Evolutionary conservation across 129 eudicot species (phyloP), one percentile per base, ranked within the genome.

Genomic region (Escallonia herrerae): DNA sequence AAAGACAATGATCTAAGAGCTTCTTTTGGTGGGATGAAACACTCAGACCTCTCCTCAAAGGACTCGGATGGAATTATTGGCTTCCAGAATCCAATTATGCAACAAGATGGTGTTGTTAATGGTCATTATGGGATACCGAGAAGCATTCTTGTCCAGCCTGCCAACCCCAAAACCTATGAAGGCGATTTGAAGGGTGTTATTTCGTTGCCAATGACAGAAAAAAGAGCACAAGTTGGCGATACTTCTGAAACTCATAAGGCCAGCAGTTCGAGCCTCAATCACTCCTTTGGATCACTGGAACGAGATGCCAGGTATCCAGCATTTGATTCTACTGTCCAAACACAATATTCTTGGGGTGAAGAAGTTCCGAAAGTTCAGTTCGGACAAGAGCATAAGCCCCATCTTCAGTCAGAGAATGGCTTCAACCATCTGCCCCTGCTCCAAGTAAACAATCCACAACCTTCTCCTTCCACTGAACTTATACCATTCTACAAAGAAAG

Each of bases 1-100:
- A 94, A 89, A 69, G 94, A 83, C 53, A 62, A 72, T 55, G 91
- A 94, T 64, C 63, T 78, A 46, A 87, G 82, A 74, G 71, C 83
- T 65, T 77, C 83, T 50, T 72, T 71, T 48, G 72, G 79, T n/a
- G 84, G 84, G 55, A 68, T 70, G 43, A 88, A 76, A 69, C 81
- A 67, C 43, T 70, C 85, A 8, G 94, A 87, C 45, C 10, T 72
- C 72, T 64, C 84, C 49, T 66, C 87, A 50, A 76, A 73, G 65
- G 95, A 84, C 13, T 54, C 75, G 57, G 11, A 77, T 43, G 89
- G 72, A 62, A 67, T 52, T 37, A 15, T 53, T 45, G 64, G 76
- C 79, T 77, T 58, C 46, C 74, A 79, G 60, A 77, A 74, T 63
- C 12, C 83, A 39, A 46, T 58, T 50, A 41, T 61, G 44, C 80